A percentile compares a stretch with the other conserved stretches of the same genome.
Evolutionary conservation across 2,329 filamentous ascomycete genomes (phyloP).

Genomic region (Mollisia scopiformis): DNA sequence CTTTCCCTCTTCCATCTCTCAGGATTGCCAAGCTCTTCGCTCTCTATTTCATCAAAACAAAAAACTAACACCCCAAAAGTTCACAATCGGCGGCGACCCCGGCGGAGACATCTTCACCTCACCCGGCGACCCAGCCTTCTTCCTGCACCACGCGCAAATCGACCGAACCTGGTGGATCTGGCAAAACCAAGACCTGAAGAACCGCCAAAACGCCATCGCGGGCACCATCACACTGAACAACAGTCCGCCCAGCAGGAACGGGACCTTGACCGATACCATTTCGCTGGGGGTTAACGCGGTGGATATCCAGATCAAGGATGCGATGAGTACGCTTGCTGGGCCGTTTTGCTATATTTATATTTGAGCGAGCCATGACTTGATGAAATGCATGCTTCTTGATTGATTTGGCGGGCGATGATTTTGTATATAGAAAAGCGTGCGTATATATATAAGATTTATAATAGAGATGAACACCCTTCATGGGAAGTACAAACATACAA

Average conservation of each 20-base stretch:
- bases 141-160: constrained; percentile 49
- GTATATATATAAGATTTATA: not conserved
- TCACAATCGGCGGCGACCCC: constrained; percentile 48
- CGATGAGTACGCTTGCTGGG: constrained; percentile 46
- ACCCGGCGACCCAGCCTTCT: constrained; percentile 50
- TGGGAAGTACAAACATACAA: no score
- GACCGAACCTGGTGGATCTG: constrained; percentile 53
- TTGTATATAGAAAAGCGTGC: constrained; percentile 5
- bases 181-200: constrained; percentile 48
- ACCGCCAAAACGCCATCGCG: constrained; percentile 31
- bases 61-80: no score
- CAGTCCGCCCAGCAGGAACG: constrained; percentile 44
- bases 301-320: constrained; percentile 37
- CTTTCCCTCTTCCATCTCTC: no score
- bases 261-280: constrained; percentile 44
- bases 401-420: not conserved
- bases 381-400: not conserved
- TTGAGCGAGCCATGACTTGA: not conserved
- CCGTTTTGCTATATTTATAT: constrained; percentile 50
- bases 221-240: constrained; percentile 48
- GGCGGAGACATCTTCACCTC: constrained; percentile 48
- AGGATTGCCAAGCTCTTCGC: no score
- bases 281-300: constrained; percentile 32
- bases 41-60: no score
- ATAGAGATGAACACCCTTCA: not conserved